These are phyloP conservation scores for Fusarium chaquense DNA, from an alignment of 2,329 filamentous ascomycete genomes.

Conservation along the genomic window DNA sequence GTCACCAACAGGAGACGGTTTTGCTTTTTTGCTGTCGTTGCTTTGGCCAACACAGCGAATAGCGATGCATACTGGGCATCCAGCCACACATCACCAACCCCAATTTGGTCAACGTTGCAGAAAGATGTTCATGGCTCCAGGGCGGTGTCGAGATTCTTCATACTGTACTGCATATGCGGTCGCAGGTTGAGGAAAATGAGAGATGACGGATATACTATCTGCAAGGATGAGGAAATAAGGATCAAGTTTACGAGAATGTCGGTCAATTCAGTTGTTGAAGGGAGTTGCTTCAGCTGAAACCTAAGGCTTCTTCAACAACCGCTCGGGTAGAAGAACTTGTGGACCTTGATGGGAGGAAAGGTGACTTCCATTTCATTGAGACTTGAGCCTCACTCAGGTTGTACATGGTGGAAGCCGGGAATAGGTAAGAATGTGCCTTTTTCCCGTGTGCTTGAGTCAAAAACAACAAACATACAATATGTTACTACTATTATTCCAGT, in stretches of 20 bases:
- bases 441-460: not conserved
- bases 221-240: slow-evolving; percentile 23
- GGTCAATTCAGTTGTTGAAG: slow-evolving; percentile 10
- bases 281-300: slow-evolving; percentile 16
- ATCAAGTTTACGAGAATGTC: slow-evolving; percentile 23
- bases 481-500: not conserved
- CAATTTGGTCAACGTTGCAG: slow-evolving; percentile 42
- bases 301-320: slow-evolving; percentile 23
- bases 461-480: not conserved
- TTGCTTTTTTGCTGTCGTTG: slow-evolving; percentile 41
- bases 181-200: slow-evolving; percentile 30
- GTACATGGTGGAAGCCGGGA: not conserved
- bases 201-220: slow-evolving; percentile 18
- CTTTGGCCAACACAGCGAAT: slow-evolving; percentile 24
- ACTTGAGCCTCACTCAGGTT: slow-evolving; percentile 23
- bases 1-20: slow-evolving; percentile 27
- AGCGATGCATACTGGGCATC: slow-evolving; percentile 19
- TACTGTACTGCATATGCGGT: slow-evolving; percentile 5
- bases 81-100: slow-evolving; percentile 36
- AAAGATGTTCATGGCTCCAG: slow-evolving; percentile 28
- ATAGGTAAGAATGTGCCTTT: not conserved
- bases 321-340: not conserved
- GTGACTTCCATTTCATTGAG: slow-evolving; percentile 12
- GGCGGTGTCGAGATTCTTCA: slow-evolving; percentile 18
- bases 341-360: not conserved